Base-by-base conservation (phyloP, 1,284 basidiomycete genomes). In the Golubevia pallescens region DNA sequence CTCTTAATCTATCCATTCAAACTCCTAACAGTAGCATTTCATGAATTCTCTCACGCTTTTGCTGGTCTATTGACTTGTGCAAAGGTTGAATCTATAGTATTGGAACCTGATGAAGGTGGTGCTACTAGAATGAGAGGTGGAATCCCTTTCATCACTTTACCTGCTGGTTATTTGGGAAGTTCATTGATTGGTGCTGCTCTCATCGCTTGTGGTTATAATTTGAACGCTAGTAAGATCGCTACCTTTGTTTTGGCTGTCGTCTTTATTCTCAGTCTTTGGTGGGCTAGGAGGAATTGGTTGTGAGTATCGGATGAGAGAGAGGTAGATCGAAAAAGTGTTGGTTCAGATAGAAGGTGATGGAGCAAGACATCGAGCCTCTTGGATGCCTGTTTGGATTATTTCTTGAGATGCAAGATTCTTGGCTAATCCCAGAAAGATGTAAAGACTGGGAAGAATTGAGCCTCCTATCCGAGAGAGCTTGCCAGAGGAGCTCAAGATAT, bases 111-210 rank as follows among this genome's bases (percentile, higher is more conserved):
- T 78, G 95, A 97, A 87, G 95, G 95, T 16, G 96, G 96, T 1
- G 91, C 92, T 10, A 98, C 96, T 0, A 88, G 90, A 32, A 97
- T 98, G 95, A 91, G 93, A 48, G 95, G 95, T 24, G 96, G 95
- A 0, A 91, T 97, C 54, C 88, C 91, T 8, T 92, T 92, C 88
- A 88, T 96, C 59, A 93, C 93, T 0, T 88, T 94, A 0, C 81
- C 84, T 8, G 75, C 77, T 2, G 77, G 78, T 2, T 98, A 98
- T 85, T 91, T 97, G 34, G 96, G 96, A 8, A 94, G 92, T 1
- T 92, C 92, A 2, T 87, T 97, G 78, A 95, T 97, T 67, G 96
- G 96, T 21, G 94, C 93, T 0, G 90, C 89, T 58, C 88, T 97
- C 28, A 95, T 97, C 70, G 90, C 94, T 3, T 96, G 94, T 74